Percentiles rank a stretch among this genome's conserved stretches.
phyloP scores from a whole-genome alignment of 805 yeast genomes.

The Schizosaccharomyces japonicus region DNA sequence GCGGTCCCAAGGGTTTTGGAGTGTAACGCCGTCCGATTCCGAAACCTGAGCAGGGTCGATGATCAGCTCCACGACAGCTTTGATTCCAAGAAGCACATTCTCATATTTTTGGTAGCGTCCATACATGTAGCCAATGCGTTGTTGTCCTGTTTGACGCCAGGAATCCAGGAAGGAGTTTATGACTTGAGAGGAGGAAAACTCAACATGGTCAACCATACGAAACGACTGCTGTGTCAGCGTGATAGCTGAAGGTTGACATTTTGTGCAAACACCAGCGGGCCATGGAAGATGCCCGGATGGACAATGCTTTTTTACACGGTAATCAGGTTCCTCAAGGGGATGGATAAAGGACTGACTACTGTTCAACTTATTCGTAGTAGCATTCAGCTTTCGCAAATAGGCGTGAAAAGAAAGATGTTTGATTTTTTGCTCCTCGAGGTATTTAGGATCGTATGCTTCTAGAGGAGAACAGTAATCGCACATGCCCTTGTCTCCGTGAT shows the following conservation, averaged over 20 bases:
- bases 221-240: constrained; percentile 73
- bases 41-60: constrained; percentile 80
- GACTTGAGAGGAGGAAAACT: constrained; percentile 49
- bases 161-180: constrained; percentile 67
- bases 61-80: constrained; percentile 81
- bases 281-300: constrained; percentile 71
- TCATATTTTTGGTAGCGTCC: constrained; percentile 63
- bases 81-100: constrained; percentile 73
- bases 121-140: constrained; percentile 63
- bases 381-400: constrained; percentile 46
- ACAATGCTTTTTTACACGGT: constrained; percentile 36
- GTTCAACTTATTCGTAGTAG: constrained; percentile 17
- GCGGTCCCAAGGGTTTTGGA: constrained; percentile 29
- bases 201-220: constrained; percentile 95
- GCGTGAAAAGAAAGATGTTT: constrained; percentile 81
- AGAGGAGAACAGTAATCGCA: constrained; percentile 90
- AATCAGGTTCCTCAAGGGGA: constrained; percentile 54
- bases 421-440: constrained; percentile 48
- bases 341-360: constrained; percentile 41
- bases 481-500: constrained; percentile 86
- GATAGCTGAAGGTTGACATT: constrained; percentile 89
- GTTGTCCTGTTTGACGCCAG: constrained; percentile 77
- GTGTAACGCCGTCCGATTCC: constrained; percentile 62
- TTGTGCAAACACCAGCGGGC: constrained; percentile 86
- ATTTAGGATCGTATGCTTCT: constrained; percentile 79